These are phyloP conservation scores for Solanum clarkiae DNA, from an alignment of 257 asterid genomes.

Conservation along the genomic window DNA sequence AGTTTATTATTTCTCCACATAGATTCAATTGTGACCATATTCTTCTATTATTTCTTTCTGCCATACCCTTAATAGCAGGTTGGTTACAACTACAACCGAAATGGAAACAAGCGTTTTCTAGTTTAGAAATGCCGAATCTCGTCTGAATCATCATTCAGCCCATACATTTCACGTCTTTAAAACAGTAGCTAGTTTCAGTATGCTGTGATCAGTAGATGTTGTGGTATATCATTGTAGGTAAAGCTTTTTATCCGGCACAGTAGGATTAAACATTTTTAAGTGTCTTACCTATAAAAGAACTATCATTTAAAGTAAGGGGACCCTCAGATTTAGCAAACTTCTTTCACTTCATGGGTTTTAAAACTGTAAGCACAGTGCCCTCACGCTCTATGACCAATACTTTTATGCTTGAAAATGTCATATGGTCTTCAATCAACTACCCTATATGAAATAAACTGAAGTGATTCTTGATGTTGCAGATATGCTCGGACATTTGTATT, in stretches of 20 bases:
- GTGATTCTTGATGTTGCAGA: conserved; percentile 26
- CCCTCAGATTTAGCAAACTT: not conserved
- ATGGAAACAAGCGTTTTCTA: not conserved
- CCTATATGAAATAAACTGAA: not conserved
- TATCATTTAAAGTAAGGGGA: not conserved
- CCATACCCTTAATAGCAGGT: too few relatives aligned
- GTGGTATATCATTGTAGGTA: not conserved
- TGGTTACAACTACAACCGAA: not conserved
- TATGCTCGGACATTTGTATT: conserved; percentile 87
- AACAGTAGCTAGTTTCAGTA: not conserved
- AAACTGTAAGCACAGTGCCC: not conserved
- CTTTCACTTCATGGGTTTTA: not conserved
- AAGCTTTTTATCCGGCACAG: not conserved
- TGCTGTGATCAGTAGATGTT: not conserved
- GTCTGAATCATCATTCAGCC: not conserved
- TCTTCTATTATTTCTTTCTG: not conserved
- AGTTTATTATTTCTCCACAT: not conserved
- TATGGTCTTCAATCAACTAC: not conserved
- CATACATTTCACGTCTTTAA: not conserved
- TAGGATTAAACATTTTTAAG: not conserved
- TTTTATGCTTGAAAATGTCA: not conserved
- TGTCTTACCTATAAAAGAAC: not conserved
- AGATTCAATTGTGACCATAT: not conserved
- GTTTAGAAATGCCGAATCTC: not conserved
- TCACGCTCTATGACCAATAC: not conserved